Percentiles rank a stretch among this genome's conserved stretches.
Conservation (phyloP, 2,329 filamentous ascomycete genomes). For the Leptodontidium sp. region DNA sequence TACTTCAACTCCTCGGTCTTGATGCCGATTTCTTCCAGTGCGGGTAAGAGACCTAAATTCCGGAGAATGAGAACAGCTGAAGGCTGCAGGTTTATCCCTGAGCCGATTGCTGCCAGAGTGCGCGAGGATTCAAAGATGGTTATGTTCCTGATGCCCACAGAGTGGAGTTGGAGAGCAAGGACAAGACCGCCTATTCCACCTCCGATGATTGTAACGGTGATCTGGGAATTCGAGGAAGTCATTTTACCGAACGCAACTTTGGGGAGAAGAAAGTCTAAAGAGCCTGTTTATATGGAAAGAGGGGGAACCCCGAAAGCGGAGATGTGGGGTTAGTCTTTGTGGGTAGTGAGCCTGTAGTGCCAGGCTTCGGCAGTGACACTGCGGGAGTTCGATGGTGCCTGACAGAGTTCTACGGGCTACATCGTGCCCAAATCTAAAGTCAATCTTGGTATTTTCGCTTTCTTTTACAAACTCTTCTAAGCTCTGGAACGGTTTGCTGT, state of each 20-base stretch:
- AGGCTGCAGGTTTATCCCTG: constrained; percentile 57
- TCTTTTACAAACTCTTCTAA: background rate
- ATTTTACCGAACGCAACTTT: background rate
- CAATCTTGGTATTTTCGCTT: background rate
- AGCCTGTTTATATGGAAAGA: background rate
- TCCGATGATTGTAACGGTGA: constrained; percentile 44
- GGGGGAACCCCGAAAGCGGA: constrained; percentile 6
- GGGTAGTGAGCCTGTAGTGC: background rate
- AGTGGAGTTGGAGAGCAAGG: constrained; percentile 42
- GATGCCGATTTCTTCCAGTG: constrained; percentile 51
- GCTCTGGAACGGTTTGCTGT: background rate
- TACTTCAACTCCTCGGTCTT: constrained; percentile 54
- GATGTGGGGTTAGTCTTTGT: background rate
- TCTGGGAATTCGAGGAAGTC: constrained; percentile 9
- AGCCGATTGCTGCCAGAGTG: constrained; percentile 51
- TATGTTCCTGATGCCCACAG: constrained; percentile 50
- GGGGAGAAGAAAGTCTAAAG: background rate
- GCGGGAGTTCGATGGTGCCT: constrained; percentile 8
- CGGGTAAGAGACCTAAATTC: constrained; percentile 53
- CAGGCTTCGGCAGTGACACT: constrained; percentile 3
- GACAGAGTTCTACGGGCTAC: background rate
- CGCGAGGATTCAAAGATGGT: constrained; percentile 53
- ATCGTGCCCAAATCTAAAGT: background rate
- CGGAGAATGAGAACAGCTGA: constrained; percentile 54
- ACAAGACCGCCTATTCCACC: constrained; percentile 46